These are phyloP conservation scores for Aspergillus brasiliensis DNA, from an alignment of 2,329 filamentous ascomycete species.

Conservation along the genomic window DNA sequence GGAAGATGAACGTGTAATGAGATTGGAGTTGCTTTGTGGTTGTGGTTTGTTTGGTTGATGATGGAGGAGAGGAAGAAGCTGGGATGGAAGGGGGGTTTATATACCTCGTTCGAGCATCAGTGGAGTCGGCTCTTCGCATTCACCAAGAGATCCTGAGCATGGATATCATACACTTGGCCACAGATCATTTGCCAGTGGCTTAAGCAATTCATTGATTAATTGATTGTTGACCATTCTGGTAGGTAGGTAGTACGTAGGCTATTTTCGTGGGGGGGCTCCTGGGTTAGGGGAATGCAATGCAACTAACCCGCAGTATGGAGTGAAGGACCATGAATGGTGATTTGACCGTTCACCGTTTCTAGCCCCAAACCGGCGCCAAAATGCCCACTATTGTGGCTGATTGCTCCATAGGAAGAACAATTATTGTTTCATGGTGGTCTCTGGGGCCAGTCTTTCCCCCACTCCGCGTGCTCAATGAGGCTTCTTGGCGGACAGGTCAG, in stretches of 20 bases:
- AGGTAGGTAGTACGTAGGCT: not conserved
- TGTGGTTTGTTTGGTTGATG: not conserved
- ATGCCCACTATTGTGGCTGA: conserved; percentile 1
- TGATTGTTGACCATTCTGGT: not conserved
- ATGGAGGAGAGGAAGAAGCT: not conserved
- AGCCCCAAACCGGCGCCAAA: conserved; percentile 2
- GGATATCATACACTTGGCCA: conserved; percentile 10
- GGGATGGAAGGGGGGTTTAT: not conserved
- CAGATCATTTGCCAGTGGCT: conserved; percentile 8
- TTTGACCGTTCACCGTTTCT: conserved; percentile 2
- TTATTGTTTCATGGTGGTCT: conserved; percentile 7
- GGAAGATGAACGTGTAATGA: not conserved
- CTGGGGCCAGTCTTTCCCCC: conserved; percentile 9
- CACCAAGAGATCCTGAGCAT: not conserved
- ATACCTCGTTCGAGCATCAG: conserved; percentile 2
- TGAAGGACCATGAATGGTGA: not conserved
- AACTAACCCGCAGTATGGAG: not conserved
- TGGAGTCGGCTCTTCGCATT: not conserved
- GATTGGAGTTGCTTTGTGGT: not conserved
- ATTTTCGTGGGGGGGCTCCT: not conserved
- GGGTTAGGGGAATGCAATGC: conserved; percentile 1
- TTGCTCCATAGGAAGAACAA: not conserved
- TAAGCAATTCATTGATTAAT: not conserved
- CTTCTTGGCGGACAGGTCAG: conserved; percentile 17
- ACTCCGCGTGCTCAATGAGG: conserved; percentile 10